A percentile compares a stretch with the other conserved stretches of the same genome.
Conservation (phyloP, 441 rosid species). For the Erodium texanum region DNA sequence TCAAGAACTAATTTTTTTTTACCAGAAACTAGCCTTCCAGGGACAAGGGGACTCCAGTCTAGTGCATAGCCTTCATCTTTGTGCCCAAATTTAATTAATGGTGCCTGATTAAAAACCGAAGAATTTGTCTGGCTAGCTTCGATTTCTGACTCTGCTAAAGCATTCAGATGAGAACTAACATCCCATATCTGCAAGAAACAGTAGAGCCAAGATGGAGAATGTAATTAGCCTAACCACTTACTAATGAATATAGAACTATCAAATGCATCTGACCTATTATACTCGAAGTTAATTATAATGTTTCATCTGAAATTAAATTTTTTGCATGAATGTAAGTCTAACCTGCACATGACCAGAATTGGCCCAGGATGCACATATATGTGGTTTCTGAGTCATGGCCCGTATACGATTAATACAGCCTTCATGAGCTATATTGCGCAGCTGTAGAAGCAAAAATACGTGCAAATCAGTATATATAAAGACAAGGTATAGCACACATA, state of each 20-base stretch:
- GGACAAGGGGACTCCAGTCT: conserved; percentile 81
- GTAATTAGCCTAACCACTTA: too few species aligned
- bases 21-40: conserved; percentile 90
- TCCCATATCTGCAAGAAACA: conserved; percentile 65
- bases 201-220: too few species aligned
- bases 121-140: conserved; percentile 42
- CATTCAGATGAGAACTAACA: conserved; percentile 65
- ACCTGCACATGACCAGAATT: conserved; percentile 93
- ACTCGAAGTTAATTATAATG: background rate
- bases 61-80: conserved; percentile 89
- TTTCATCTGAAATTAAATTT: background rate
- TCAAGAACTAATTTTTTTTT: conserved; percentile 15
- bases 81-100: conserved; percentile 71
- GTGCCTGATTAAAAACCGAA: conserved; percentile 65
- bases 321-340: conserved; percentile 11
- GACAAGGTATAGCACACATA: conserved; percentile 1
- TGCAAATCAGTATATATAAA: background rate
- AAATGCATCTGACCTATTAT: too few species aligned
- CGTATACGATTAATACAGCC: conserved; percentile 92
- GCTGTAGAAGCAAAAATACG: conserved; percentile 30
- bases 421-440: conserved; percentile 68
- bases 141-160: conserved; percentile 60
- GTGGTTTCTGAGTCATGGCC: conserved; percentile 80
- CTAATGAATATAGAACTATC: too few species aligned
- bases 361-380: conserved; percentile 90